phyloP scores from a whole-genome alignment of 176 grass and related monocot species.

The Carex cristatella region DNA sequence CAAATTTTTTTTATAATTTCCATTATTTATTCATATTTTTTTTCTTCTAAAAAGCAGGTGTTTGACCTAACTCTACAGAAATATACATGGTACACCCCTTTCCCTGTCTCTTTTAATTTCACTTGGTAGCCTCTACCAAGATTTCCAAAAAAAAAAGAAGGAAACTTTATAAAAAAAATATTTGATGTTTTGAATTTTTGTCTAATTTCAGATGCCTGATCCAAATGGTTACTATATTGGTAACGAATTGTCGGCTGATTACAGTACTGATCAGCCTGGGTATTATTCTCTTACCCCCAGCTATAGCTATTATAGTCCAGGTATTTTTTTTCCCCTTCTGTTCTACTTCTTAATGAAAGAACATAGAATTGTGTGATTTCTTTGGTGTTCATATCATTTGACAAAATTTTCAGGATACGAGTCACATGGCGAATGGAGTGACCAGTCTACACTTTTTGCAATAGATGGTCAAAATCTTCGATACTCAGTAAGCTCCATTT shows the following conservation, averaged over 20 bases:
- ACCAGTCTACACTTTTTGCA: slow-evolving; percentile 36
- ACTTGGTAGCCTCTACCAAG: too few relatives aligned
- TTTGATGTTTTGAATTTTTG: slow-evolving; percentile 15
- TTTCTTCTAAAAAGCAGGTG: neutral
- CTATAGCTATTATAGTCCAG: slow-evolving; percentile 52
- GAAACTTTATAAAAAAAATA: neutral
- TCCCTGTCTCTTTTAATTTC: slow-evolving; percentile 4
- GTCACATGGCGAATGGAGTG: slow-evolving; percentile 37
- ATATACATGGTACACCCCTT: slow-evolving; percentile 37
- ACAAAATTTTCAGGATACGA: slow-evolving; percentile 41
- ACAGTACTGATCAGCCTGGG: slow-evolving; percentile 47
- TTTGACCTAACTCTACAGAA: slow-evolving; percentile 30
- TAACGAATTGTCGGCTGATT: slow-evolving; percentile 32
- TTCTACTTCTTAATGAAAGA: neutral
- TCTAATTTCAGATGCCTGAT: slow-evolving; percentile 53
- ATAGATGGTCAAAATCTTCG: slow-evolving; percentile 59
- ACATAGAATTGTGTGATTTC: neutral
- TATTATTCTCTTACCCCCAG: slow-evolving; percentile 43
- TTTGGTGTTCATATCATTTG: neutral
- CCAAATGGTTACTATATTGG: slow-evolving; percentile 40
- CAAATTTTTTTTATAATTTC: slow-evolving; percentile 4
- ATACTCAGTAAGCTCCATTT: slow-evolving; percentile 28
- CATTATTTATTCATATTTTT: neutral
- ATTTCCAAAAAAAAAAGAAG: neutral
- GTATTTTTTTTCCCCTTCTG: slow-evolving; percentile 17